Evolutionary conservation across 306 rosid species (phyloP).

Genomic region (Abrus precatorius): DNA sequence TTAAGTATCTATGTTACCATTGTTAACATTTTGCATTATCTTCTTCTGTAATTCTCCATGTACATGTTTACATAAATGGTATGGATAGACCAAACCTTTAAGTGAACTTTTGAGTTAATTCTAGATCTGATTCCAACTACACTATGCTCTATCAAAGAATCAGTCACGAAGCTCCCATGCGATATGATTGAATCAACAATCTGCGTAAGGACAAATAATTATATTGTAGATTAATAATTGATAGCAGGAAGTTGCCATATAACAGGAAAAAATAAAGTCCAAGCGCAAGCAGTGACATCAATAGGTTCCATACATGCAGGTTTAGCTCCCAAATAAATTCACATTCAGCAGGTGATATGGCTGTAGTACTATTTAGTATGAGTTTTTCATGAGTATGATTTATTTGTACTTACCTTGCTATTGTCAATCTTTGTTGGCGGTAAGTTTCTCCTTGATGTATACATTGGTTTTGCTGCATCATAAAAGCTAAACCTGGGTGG

Average conservation of each 20-base stretch:
- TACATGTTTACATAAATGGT: conserved; percentile 23
- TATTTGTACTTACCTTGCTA: conserved; percentile 71
- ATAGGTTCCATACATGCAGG: too few relatives aligned
- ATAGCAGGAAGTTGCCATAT: neutral
- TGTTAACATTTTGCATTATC: conserved; percentile 5
- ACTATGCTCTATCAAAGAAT: conserved; percentile 75
- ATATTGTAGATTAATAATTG: neutral
- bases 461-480: conserved; percentile 88
- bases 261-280: too few relatives aligned
- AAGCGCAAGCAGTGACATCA: too few relatives aligned
- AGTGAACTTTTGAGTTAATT: conserved; percentile 68
- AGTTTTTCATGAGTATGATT: too few relatives aligned
- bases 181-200: conserved; percentile 79
- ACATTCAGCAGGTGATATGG: too few relatives aligned
- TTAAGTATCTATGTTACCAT: conserved; percentile 9
- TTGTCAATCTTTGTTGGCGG: conserved; percentile 90
- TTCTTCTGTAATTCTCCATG: neutral
- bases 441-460: conserved; percentile 92
- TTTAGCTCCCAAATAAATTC: too few relatives aligned
- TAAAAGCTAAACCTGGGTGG: conserved; percentile 89
- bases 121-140: conserved; percentile 79
- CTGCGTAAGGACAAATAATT: conserved; percentile 56
- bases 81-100: conserved; percentile 60
- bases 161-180: conserved; percentile 80
- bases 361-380: too few relatives aligned